Evolutionary conservation across 148 eudicot species (phyloP), one percentile per base, ranked within the genome.

Genomic region (Rheum nobile): DNA sequence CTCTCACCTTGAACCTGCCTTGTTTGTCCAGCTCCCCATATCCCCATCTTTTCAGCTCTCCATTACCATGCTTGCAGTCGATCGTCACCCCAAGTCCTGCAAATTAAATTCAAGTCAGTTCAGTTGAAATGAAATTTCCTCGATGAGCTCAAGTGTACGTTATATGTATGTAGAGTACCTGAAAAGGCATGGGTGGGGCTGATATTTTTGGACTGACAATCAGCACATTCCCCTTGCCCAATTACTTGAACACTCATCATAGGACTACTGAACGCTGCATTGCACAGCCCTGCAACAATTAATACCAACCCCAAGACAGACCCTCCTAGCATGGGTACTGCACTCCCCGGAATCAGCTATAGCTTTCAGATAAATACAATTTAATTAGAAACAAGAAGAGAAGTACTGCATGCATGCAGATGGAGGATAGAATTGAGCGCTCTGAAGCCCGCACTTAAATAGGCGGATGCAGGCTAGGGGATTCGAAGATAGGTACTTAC

Each of bases 181-280:
- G 75, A 72, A 35, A 81, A 70, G 67, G 93, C 90, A 59, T 86
- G 87, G 74, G 72, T 77, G 12, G 85, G 65, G 76, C 85, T 52
- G 41, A 87, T 77, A 74, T 87, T 87, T 34, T 76, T 77, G 75
- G 79, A 72, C 54, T 54, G 80, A 69, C 93, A 89, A 61, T 89
- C 87, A 4, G 84, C 81, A 79, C 93, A 89, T 61, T 89, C 89
- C 17, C 75, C 87, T 28, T 48, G n/a, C 8, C 88, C 89, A 65
- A 82, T 78, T 24, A 84, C 88, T 77, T 85, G 77, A 16, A 80
- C 77, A 1, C 79, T 71, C 57, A 78, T 75, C 29, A 69, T 79
- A 67, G 44, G n/a, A n/a, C n/a, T 1, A 37, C 6, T 22, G 1
- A 42, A 2, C 10, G 48, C 82, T 19, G 83, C 93, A 80, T 82